Evolutionary conservation across 2,329 filamentous ascomycete genomes (phyloP), one percentile per base, ranked within the genome.

Genomic region (Neonectria neomacrospora): DNA sequence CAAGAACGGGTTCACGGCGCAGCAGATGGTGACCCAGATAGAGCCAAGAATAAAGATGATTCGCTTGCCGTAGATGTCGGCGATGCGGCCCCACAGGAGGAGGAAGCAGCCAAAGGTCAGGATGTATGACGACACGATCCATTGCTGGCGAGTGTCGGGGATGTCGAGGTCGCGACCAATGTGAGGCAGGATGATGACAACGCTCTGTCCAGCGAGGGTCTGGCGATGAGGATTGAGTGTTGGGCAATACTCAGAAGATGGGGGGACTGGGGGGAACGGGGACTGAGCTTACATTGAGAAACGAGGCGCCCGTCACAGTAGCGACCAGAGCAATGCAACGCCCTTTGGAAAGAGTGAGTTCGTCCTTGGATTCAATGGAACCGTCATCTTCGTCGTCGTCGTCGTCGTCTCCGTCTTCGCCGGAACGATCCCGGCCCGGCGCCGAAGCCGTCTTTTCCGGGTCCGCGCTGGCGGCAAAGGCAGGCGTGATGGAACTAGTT

Each of bases 71-170:
- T 88, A 90, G 47, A 91, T 83, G 73, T 91, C 89, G 58, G 86
- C 89, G 22, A 91, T 83, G 20, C 89, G 82, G 26, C 89, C 89
- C 88, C 88, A 91, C 14, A 91, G 80, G 16, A 91, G 78, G 26
- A 91, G 77, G 71, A 91, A 90, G 75, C 88, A 91, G 50, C 88
- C 89, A 68, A 91, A 91, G 0, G 88, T 82, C 16, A 91, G 82
- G 4, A 86, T 82, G 71, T 91, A 91, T 0, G 88, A 85, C 0
- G 88, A 91, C 0, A 91, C 80, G 64, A 91, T 82, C 88, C 89
- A 91, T 77, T 90, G 88, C 61, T 86, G 81, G 16, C 88, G 81
- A 26, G 82, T 82, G 41, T 85, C 82, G 1, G 88, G 88, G 20
- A 90, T 87, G 54, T 75, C 64, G 5, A 90, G 79, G 11, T 84